Conservation (phyloP, 2,329 filamentous ascomycete species). For the Emergomyces orientalis region DNA sequence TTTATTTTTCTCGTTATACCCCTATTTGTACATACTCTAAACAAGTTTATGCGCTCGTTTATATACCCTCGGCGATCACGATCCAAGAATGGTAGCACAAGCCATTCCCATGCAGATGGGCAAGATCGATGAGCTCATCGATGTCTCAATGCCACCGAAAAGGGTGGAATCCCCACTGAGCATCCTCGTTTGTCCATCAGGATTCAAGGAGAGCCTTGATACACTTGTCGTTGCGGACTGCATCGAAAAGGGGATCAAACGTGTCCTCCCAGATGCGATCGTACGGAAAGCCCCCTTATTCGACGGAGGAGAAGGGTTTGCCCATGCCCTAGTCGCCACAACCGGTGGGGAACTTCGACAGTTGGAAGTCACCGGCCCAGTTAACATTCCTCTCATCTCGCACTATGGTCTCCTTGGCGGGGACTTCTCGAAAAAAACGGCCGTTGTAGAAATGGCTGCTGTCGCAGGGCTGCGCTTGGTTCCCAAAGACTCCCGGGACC, state of each 20-base stretch:
- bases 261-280: slow-evolving; percentile 35
- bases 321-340: slow-evolving; percentile 37
- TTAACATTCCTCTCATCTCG: slow-evolving; percentile 35
- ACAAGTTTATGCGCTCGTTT: not conserved
- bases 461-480: slow-evolving; percentile 45
- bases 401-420: slow-evolving; percentile 40
- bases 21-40: not conserved
- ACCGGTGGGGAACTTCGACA: slow-evolving; percentile 35
- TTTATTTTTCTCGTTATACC: not conserved
- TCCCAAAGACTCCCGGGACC: slow-evolving; percentile 37
- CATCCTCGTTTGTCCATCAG: slow-evolving; percentile 45
- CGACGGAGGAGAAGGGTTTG: slow-evolving; percentile 47
- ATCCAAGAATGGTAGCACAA: not conserved
- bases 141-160: not conserved
- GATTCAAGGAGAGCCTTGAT: slow-evolving; percentile 47
- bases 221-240: slow-evolving; percentile 43
- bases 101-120: not conserved
- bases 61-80: not conserved
- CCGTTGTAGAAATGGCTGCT: slow-evolving; percentile 46
- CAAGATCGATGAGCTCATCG: not conserved
- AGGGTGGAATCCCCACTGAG: slow-evolving; percentile 12
- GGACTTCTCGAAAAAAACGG: slow-evolving; percentile 28
- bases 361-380: slow-evolving; percentile 38
- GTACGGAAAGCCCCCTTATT: slow-evolving; percentile 44
- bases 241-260: slow-evolving; percentile 42